A percentile compares a stretch with the other conserved stretches of the same genome.
phyloP scores from a whole-genome alignment of 805 yeast genomes.

The Tetrapisispora nanseiensis region DNA sequence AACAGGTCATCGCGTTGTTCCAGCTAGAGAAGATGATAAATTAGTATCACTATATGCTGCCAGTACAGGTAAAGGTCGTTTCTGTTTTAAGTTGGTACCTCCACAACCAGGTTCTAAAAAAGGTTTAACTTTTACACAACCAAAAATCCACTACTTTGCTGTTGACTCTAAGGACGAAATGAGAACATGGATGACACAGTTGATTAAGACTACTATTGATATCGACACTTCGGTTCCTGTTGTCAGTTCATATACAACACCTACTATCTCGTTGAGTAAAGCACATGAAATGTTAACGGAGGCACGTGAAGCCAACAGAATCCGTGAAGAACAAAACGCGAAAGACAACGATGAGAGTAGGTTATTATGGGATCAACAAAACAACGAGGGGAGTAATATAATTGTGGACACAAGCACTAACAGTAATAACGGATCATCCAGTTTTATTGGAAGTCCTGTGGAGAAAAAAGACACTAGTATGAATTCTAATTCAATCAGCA shows the following conservation, averaged over 20 bases:
- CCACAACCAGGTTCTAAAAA: slow-evolving; percentile 96
- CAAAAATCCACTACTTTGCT: slow-evolving; percentile 91
- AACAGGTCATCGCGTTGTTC: slow-evolving; percentile 85
- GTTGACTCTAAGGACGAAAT: slow-evolving; percentile 84
- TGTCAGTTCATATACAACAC: slow-evolving; percentile 86
- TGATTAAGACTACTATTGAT: slow-evolving; percentile 93
- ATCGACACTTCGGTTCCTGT: slow-evolving; percentile 88
- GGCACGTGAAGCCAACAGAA: slow-evolving; percentile 63
- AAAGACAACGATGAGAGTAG: slow-evolving; percentile 23
- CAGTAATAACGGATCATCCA: slow-evolving; percentile 3
- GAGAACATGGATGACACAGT: slow-evolving; percentile 89
- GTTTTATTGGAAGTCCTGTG: background rate
- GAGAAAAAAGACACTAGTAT: background rate
- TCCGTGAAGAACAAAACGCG: slow-evolving; percentile 36
- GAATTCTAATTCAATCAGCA: background rate
- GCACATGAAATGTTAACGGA: slow-evolving; percentile 81
- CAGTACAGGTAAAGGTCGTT: slow-evolving; percentile 81
- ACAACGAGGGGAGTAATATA: slow-evolving; percentile 2
- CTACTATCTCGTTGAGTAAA: slow-evolving; percentile 75
- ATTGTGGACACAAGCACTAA: background rate
- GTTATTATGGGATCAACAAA: slow-evolving; percentile 25
- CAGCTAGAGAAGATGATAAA: slow-evolving; percentile 76
- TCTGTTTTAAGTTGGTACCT: slow-evolving; percentile 84
- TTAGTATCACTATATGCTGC: slow-evolving; percentile 83
- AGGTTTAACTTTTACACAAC: slow-evolving; percentile 93